A percentile compares a stretch with the other conserved stretches of the same genome.
phyloP scores from a whole-genome alignment of 345 rosid species.

The Nephelium lappaceum region DNA sequence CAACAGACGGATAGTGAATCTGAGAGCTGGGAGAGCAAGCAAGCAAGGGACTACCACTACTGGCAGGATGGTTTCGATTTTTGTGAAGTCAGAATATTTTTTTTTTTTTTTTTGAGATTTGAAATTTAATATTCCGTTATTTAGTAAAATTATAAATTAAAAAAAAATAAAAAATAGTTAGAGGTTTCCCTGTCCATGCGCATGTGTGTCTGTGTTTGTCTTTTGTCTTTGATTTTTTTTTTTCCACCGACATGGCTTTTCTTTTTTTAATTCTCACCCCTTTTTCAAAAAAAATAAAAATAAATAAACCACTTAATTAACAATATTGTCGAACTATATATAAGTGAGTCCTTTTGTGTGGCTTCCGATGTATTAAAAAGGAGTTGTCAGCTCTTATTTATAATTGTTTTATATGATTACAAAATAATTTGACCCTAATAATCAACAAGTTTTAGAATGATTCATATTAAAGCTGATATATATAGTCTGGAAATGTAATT shows the following conservation, averaged over 20 bases:
- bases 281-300: background rate
- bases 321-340: too few relatives aligned
- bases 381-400: too few relatives aligned
- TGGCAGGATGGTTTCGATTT: background rate
- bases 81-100: background rate
- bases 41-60: too few relatives aligned
- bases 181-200: conserved; percentile 4
- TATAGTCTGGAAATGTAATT: too few relatives aligned
- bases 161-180: background rate
- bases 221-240: background rate
- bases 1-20: background rate
- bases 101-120: background rate
- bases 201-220: background rate
- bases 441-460: too few relatives aligned
- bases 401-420: too few relatives aligned
- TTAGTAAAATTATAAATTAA: background rate
- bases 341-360: too few relatives aligned
- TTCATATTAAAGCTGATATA: too few relatives aligned
- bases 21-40: background rate
- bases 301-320: too few relatives aligned
- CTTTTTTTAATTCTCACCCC: background rate
- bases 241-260: conserved; percentile 30
- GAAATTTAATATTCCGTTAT: background rate
- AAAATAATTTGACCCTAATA: too few relatives aligned
- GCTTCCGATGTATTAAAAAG: too few relatives aligned